Evolutionary conservation across 768 basidiomycete species (phyloP).

Genomic region (Xanthoconium purpureum): DNA sequence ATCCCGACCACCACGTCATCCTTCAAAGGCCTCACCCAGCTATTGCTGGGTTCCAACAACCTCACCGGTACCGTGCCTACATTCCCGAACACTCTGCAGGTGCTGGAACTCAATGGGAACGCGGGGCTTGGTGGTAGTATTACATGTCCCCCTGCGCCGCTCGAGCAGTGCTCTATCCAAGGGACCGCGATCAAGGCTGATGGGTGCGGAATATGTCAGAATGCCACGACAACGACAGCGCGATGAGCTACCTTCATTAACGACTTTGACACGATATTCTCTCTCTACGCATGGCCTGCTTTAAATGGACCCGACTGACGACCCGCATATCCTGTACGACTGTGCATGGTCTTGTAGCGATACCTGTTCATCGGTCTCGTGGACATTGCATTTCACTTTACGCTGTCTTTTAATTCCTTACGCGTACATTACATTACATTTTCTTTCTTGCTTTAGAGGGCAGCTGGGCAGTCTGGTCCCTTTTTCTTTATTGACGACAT

Average conservation of each 20-base stretch:
- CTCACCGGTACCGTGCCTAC: constrained; percentile 35
- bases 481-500: not conserved
- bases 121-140: constrained; percentile 32
- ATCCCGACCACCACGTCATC: constrained; percentile 36
- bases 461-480: not conserved
- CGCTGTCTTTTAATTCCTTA: not conserved
- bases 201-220: constrained; percentile 26
- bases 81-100: constrained; percentile 36
- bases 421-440: not conserved
- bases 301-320: constrained; percentile 6
- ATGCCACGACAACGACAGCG: constrained; percentile 4
- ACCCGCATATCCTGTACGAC: not conserved
- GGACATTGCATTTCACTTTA: not conserved
- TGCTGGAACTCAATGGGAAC: constrained; percentile 37
- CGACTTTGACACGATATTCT: constrained; percentile 1
- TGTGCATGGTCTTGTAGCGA: constrained; percentile 12
- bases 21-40: constrained; percentile 35
- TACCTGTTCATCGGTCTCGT: constrained; percentile 1
- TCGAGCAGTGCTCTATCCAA: constrained; percentile 22
- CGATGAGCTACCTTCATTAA: not conserved
- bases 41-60: constrained; percentile 40
- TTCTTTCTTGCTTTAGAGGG: not conserved
- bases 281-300: not conserved
- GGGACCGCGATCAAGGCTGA: constrained; percentile 19
- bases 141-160: constrained; percentile 9